Evolutionary conservation across 2,329 filamentous ascomycete species (phyloP), one percentile per base, ranked within the genome.

Genomic region (Venturia nashicola): DNA sequence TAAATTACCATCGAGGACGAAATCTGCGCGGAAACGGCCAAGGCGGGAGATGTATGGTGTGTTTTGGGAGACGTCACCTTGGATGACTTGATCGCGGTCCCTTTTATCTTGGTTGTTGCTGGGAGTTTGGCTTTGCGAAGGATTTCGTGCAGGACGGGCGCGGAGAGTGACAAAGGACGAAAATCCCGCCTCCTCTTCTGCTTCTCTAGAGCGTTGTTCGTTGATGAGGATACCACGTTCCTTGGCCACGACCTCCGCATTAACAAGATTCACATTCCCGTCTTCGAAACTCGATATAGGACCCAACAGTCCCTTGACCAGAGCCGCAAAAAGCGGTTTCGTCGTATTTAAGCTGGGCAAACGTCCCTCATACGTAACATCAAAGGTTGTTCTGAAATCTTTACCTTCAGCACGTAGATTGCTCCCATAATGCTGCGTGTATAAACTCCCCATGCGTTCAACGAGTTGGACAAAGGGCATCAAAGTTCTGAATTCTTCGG

Each of bases 221-320:
- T 86, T 89, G 70, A 94, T 86, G 55, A 87, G 81, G 66, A 94
- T 88, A 2, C 89, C 89, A 68, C 88, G 88, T 69, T 91, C 87
- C 67, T 85, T 86, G 23, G 89, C 89, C 16, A 92, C 83, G 34
- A 91, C 78, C 54, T 85, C 82, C 0, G 89, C 89, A 70, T 94
- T 93, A 68, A 94, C 89, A 65, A 94, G 91, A 75, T 92, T 93
- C 69, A 92, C 86, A 69, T 88, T 86, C 14, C 84, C 73, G 0
- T 54, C 44, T 44, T 87, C 85, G 0, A 81, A 78, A 64, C 86
- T 84, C 64, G 83, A 87, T 68, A 93, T 88, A 1, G 85, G 83
- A 0, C 82, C 81, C 7, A 89, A 81, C 0, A 94, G 80, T 0
- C 90, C 90, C 72, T 91, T 92, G 67, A 93, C 84, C 0, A 93